Evolutionary conservation across 805 yeast species (phyloP), one percentile per base, ranked within the genome.

Genomic region (Wickerhamomyces alni): DNA sequence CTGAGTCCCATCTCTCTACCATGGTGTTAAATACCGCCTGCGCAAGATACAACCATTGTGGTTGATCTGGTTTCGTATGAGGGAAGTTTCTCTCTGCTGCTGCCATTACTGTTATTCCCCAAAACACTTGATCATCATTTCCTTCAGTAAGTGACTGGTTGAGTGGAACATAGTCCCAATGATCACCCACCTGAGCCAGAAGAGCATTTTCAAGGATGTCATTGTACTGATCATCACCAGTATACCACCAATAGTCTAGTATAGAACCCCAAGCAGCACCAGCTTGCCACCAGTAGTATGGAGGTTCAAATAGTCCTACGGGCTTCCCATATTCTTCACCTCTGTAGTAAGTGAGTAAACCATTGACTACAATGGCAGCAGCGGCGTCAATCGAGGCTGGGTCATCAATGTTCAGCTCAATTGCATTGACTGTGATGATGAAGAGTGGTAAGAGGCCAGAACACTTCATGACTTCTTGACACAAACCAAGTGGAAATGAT

Each of bases 261-360:
- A 91, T 66, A 16, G 84, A 70, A 8, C 96, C 95, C 86, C 88
- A 87, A 2, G 91, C 96, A 44, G 89, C 95, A 49, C 98, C 98
- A 9, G 97, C 95, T 65, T 88, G 87, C 97, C 97, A 89, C 99
- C 98, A 91, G 70, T 91, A 91, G 70, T 91, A 89, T 0, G 98
- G 98, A 55, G 70, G 66, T 11, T 80, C 67, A 60, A 93, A 89
- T 88, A 84, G 80, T 32, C 98, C 99, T 21, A 85, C 68, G 5
- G 88, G 74, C 8, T 89, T 83, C 27, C 96, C 97, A 32, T 69
- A 59, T 25, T 72, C 65, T 19, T 59, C 53, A 30, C 94, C 91
- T 13, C 73, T 77, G 55, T 88, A 88, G 61, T 88, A 88, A 65
- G 86, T 89, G 68, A 88, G 69, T 40, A 87, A 65, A 46, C 96